A percentile compares a stretch with the other conserved stretches of the same genome.
Evolutionary conservation across 129 eudicot genomes (phyloP).

Genomic region (Pulicaria dysenterica): DNA sequence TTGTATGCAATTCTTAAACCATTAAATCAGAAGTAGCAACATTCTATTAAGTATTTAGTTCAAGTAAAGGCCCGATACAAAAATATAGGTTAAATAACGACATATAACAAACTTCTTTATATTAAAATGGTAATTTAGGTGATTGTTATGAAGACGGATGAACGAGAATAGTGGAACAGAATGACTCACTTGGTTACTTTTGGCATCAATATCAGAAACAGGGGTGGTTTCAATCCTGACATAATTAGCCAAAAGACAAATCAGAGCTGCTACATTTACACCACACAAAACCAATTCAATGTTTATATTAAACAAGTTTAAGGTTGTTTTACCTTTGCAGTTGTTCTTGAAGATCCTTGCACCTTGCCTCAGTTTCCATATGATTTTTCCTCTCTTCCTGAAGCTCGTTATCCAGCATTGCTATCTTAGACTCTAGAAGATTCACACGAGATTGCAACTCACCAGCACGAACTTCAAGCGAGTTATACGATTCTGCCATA

Average conservation of each 20-base stretch:
- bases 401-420: slow-evolving; percentile 60
- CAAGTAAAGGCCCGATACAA: not conserved
- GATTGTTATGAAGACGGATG: slow-evolving; percentile 8
- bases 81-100: not conserved
- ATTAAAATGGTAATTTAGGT: not conserved
- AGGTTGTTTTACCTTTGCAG: slow-evolving; percentile 58
- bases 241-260: slow-evolving; percentile 23
- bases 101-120: not conserved
- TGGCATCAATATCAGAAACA: slow-evolving; percentile 56
- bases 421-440: slow-evolving; percentile 57
- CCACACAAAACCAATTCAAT: not conserved
- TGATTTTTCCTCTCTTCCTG: slow-evolving; percentile 66
- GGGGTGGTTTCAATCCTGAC: slow-evolving; percentile 56
- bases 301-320: not conserved
- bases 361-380: slow-evolving; percentile 59
- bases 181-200: slow-evolving; percentile 63
- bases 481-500: slow-evolving; percentile 94
- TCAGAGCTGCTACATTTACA: slow-evolving; percentile 1
- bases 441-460: slow-evolving; percentile 67
- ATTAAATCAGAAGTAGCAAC: not conserved
- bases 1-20: not conserved
- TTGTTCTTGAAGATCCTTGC: slow-evolving; percentile 75
- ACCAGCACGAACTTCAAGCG: slow-evolving; percentile 82
- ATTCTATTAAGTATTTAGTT: not conserved
- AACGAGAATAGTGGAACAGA: slow-evolving; percentile 7